phyloP scores from a whole-genome alignment of 192 early-diverging fungal species.

The Backusella tuberculispora region DNA sequence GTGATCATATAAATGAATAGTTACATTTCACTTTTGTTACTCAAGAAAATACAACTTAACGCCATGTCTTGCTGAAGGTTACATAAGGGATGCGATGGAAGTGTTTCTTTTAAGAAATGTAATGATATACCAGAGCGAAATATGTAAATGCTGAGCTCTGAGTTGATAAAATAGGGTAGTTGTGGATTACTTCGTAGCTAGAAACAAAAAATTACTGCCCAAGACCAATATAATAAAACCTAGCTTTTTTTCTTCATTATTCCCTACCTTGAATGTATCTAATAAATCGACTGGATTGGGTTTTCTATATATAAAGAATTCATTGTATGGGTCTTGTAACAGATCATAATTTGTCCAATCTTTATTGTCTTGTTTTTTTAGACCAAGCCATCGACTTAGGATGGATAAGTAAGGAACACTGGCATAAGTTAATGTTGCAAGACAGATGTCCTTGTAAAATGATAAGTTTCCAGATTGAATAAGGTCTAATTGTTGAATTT shows the following conservation, averaged over 20 bases:
- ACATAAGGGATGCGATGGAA: constrained; percentile 39
- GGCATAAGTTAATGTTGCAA: constrained; percentile 38
- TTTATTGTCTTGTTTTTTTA: background rate
- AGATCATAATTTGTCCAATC: constrained; percentile 1
- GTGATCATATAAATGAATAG: constrained; percentile 25
- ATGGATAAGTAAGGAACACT: constrained; percentile 47
- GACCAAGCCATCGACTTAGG: constrained; percentile 47
- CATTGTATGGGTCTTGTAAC: constrained; percentile 40
- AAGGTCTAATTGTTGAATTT: constrained; percentile 28
- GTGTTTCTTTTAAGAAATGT: constrained; percentile 39
- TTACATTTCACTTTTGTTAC: constrained; percentile 4
- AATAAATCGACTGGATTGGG: constrained; percentile 26
- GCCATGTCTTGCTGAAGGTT: constrained; percentile 16
- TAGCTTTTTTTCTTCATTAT: constrained; percentile 8
- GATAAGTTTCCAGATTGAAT: constrained; percentile 27
- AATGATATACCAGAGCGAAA: constrained; percentile 50
- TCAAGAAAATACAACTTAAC: background rate
- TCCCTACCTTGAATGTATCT: constrained; percentile 32
- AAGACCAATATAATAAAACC: background rate
- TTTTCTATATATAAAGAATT: constrained; percentile 39
- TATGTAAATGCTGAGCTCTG: constrained; percentile 32
- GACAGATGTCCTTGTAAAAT: constrained; percentile 32
- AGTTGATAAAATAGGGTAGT: constrained; percentile 37
- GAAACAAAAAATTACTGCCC: background rate
- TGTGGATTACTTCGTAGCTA: constrained; percentile 19